Base-by-base conservation (phyloP, 1,284 basidiomycete genomes). In the Boletellus dicymbophilus region DNA sequence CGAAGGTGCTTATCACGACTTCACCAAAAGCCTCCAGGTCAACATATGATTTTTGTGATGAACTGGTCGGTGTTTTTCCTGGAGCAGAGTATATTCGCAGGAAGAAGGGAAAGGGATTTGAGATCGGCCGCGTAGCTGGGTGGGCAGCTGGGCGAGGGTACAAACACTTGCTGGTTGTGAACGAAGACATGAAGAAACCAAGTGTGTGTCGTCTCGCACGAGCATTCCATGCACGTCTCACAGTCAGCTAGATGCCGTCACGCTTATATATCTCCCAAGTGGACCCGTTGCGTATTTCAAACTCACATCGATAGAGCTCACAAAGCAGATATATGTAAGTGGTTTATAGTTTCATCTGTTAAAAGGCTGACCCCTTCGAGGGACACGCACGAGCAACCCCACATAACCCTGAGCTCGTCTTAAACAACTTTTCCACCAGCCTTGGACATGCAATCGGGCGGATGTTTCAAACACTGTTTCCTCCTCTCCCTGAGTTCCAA, bases 251-350 rank as follows among this genome's bases (percentile, higher is more conserved):
- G 96, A 97, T 70, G 93, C 94, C 4, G 85, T 99, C 55, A 99
- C 96, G 0, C 71, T 99, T 42, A 84, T 95, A 40, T 84, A 95
- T 63, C 82, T 99, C 13, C 97, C 97, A 0, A 75, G 85, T 44
- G 97, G 97, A 2, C 97, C 97, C 0, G 94, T 94, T 0, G 95
- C 95, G 0, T 96, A 97, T 68, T 98, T 99, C 79, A 96, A 93
- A 66, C 79, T 99, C 37, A 90, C 92, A 0, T 96, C 93, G 9
- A 79, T 99, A 33, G 82, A 90, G 59, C 78, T 94, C 13, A 91
- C 93, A 15, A 84, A 88, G 62, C 80, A 94, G 59, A 96, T 99
- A 48, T 88, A 83, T 66, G 93, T 93, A 55, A 40, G 82, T 68
- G 26, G 39, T 22, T 67, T 59, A 28, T 49, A 27, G 30, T 46